phyloP scores from a whole-genome alignment of 2,329 filamentous ascomycete species.

The Davidsoniella virescens region DNA sequence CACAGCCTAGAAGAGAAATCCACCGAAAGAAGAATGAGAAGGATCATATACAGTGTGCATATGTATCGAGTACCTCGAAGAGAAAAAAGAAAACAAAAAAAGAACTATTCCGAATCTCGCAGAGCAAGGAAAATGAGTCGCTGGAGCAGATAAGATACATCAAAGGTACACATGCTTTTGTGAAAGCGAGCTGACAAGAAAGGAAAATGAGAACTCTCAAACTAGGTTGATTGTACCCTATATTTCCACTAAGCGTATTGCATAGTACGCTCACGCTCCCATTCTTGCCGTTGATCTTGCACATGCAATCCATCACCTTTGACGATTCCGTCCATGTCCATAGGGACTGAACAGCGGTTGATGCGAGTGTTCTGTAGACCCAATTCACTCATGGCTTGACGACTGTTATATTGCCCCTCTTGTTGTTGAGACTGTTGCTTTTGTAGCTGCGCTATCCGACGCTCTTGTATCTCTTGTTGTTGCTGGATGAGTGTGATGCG shows the following conservation, averaged over 20 bases:
- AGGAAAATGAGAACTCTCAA: background rate
- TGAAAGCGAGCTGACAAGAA: background rate
- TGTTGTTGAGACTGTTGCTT: background rate
- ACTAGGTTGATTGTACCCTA: background rate
- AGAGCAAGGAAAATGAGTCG: no score
- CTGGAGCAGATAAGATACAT: background rate
- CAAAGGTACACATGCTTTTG: background rate
- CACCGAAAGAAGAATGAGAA: background rate
- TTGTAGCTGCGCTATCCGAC: no score
- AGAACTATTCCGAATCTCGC: background rate
- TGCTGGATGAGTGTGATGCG: no score
- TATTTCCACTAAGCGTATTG: background rate
- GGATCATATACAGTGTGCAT: background rate
- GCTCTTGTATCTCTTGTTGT: no score
- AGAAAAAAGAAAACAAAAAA: background rate
- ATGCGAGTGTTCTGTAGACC: background rate
- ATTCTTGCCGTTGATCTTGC: background rate
- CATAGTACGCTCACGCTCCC: background rate
- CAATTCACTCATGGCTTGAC: constrained; percentile 4
- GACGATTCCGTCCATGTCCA: constrained; percentile 7
- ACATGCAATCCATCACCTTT: background rate
- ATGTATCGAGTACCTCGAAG: background rate
- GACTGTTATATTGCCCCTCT: background rate
- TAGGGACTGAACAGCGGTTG: background rate
- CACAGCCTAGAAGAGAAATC: background rate